Evolutionary conservation across 2,329 filamentous ascomycete species (phyloP), one percentile per base, ranked within the genome.

Genomic region (Botrytis pseudocinerea): DNA sequence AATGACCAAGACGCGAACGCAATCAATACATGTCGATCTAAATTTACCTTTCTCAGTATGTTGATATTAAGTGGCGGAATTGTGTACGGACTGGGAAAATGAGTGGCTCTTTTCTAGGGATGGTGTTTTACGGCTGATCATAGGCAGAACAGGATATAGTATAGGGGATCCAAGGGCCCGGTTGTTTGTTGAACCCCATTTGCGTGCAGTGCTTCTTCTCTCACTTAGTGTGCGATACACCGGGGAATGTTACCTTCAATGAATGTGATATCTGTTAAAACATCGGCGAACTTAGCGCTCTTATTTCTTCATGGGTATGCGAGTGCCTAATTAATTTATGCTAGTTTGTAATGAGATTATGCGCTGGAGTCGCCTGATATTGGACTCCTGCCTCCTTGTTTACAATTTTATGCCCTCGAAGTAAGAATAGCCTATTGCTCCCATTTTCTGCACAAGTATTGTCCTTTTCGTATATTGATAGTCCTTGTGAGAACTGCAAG

Each of bases 231-330:
- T 14, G 2, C 18, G 9, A 10, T 38, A 10, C 2, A 12, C 1
- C 8, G 9, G 5, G 7, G 40, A 28, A n/a, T 42, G 25, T 22
- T 42, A 0, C 22, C 5, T n/a, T 28, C 42, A 18, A 42, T 42
- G 5, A 22, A 4, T 54, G 4, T 7, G 16, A 0, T 8, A 22
- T 40, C 28, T 28, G 3, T 22, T 68, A 8, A 1, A 0, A 57
- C n/a, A 32, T n/a, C 4, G 22, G 10, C 18, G 14, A 16, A 40
- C n/a, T 8, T 6, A 0, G 3, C n/a, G 2, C 1, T 40, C 14
- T 20, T 4, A 4, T 40, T n/a, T 42, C 1, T 32, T 32, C 9
- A 12, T 18, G 16, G 0, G 35, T 54, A 18, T 20, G n/a, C 4
- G 18, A 32, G n/a, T 22, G 10, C 6, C 22, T 1, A 46, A 8